Conservation (phyloP, 805 yeast species). For the Tanozyma kutaoensis region DNA sequence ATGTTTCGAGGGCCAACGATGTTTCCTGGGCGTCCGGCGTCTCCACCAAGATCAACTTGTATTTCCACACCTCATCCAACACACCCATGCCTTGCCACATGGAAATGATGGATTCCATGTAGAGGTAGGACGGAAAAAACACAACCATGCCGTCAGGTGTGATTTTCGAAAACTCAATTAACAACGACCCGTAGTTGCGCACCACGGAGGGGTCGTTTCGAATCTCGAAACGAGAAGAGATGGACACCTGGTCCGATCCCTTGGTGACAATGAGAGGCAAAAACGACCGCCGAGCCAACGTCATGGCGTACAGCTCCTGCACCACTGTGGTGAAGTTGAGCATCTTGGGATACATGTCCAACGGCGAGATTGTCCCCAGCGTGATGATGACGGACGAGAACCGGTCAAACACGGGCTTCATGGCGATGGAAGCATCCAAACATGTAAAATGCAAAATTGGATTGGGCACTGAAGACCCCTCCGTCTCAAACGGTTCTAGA, state of each 20-base stretch:
- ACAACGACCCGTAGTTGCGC: conserved; percentile 85
- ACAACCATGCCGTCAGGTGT: conserved; percentile 98
- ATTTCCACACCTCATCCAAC: conserved; percentile 96
- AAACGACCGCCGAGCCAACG: conserved; percentile 82
- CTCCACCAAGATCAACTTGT: conserved; percentile 86
- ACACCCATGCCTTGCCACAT: conserved; percentile 99
- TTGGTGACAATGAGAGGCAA: conserved; percentile 93
- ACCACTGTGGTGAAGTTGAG: conserved; percentile 84
- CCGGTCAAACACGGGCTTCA: conserved; percentile 90
- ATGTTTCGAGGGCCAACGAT: conserved; percentile 86
- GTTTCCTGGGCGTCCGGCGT: conserved; percentile 99
- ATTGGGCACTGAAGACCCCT: conserved; percentile 89
- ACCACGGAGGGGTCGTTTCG: conserved; percentile 97
- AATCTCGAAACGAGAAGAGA: conserved; percentile 90
- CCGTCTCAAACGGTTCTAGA: conserved; percentile 91
- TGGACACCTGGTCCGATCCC: conserved; percentile 96
- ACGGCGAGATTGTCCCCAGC: conserved; percentile 95
- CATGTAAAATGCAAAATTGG: conserved; percentile 91
- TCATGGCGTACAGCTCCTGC: conserved; percentile 93
- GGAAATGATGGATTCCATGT: conserved; percentile 95
- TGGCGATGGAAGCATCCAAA: conserved; percentile 94
- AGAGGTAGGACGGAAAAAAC: conserved; percentile 91
- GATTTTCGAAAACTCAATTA: conserved; percentile 85
- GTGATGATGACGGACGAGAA: conserved; percentile 90
- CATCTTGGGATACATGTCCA: conserved; percentile 98